Evolutionary conservation across 345 rosid species (phyloP), one percentile per base, ranked within the genome.

Genomic region (Sonneratia alba): DNA sequence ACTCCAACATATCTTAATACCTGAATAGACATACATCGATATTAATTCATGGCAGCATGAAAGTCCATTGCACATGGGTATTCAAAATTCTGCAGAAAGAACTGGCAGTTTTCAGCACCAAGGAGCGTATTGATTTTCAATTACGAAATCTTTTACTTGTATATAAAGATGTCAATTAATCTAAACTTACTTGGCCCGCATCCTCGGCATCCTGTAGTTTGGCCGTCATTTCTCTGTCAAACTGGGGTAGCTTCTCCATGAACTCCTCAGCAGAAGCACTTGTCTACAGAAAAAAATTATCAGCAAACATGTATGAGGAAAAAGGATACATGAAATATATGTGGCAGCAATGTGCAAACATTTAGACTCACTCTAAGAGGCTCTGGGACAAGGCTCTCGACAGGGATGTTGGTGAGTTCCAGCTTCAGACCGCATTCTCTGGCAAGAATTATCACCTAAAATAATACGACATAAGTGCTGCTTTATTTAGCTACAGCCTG

Each of bases 381-480:
- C 72, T 90, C 90, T n/a, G 99, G 98, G 70, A 95, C 99, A 71
- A 95, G 97, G 75, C 89, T 92, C 77, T 66, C 85, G 56, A 95
- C 76, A 36, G 92, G 96, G 71, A 95, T 87, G 74, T 92, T 90
- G 47, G 86, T 77, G 57, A 95, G 98, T 79, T 95, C 99, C 86
- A 95, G 72, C 84, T 77, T 90, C 74, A 92, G 77, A 81, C 99
- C 98, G 48, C 94, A 87, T 89, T 92, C 99, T 82, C 99, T 84
- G 51, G 98, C 98, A 9, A 95, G 98, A 81, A 95, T 90, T 12
- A 86, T 95, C 76, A 95, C 99, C 99, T 95, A 79, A n/a, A 77
- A 69, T 59, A 69, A 63, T 27, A 6, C 66, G 64, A 24, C 66
- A 63, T 45, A 1, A 53, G 32, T 71, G 76, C 65, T 69, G 43